Base-by-base conservation (phyloP, 2,329 filamentous ascomycete species). In the Arthrinium phaeospermum region DNA sequence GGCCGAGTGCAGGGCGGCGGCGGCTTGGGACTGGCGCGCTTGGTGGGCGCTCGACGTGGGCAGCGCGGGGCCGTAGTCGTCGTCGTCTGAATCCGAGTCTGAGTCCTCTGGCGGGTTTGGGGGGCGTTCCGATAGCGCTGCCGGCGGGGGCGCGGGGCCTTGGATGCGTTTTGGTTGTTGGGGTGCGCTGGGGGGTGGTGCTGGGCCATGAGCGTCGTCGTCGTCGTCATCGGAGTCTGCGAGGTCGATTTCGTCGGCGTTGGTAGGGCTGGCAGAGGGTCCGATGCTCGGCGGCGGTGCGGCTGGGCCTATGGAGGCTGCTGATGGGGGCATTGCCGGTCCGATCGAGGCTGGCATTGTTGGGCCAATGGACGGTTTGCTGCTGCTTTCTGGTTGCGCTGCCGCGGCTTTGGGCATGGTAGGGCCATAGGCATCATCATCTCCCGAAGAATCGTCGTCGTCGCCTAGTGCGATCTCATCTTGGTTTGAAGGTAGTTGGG, bases 21-120 rank as follows among this genome's bases (percentile, higher is more conserved):
- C 74, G 67, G 73, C 72, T 68, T 74, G 77, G 24, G 75, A 75
- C 34, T 78, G 75, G 3, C 78, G 77, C 49, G 76, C 73, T n/a
- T 72, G 71, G 74, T 81, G 80, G 2, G 79, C 77, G 41, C 73
- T 73, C 1, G 86, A 81, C 12, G 85, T 83, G 1, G 90, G 89
- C 4, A 90, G 87, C 22, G 89, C 85, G 16, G 90, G 90, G 0
- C 90, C 90, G 80, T 89, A 92, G 80, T 86, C 87, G 72, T 88
- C 85, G 4, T 81, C 80, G 61, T 85, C 84, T 4, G 82, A 79
- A 72, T 81, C 78, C 57, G 81, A 74, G 57, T 71, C 71, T 7
- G 82, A 75, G 47, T 75, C 72, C 70, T 75, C 72, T 69, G 77
- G 67, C 46, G 51, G 73, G 72, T 74, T 75, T 30, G 78, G 77